Conservation (phyloP, 768 basidiomycete species). For the Trametes maxima region DNA sequence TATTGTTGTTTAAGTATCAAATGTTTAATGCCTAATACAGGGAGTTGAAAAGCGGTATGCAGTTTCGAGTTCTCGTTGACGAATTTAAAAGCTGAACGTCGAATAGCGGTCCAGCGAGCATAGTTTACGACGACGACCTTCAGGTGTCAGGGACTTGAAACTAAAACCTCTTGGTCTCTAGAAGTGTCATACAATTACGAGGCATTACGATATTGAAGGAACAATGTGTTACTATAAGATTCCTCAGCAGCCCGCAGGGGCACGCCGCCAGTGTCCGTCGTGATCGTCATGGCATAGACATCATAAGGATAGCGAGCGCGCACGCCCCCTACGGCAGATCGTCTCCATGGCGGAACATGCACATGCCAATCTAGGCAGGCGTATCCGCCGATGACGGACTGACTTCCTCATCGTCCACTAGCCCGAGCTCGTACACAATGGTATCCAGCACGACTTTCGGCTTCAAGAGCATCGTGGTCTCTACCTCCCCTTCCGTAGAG, state of each 20-base stretch:
- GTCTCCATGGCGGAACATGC: too few relatives aligned
- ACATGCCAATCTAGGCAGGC: not conserved
- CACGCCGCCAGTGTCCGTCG: too few relatives aligned
- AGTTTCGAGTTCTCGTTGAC: not conserved
- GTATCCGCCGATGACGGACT: constrained; percentile 1
- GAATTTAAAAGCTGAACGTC: not conserved
- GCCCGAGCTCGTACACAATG: constrained; percentile 25
- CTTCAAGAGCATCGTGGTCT: constrained; percentile 36
- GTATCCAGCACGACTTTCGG: constrained; percentile 43
- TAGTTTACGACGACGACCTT: constrained; percentile 20
- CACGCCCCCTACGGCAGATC: too few relatives aligned
- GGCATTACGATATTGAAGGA: too few relatives aligned
- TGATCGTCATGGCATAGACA: too few relatives aligned
- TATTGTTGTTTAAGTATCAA: not conserved
- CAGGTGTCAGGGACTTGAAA: not conserved
- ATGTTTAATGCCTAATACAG: not conserved
- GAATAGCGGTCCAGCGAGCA: constrained; percentile 18
- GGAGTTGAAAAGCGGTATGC: constrained; percentile 21
- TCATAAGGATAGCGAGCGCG: too few relatives aligned
- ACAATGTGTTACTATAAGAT: too few relatives aligned
- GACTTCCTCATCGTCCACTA: constrained; percentile 24
- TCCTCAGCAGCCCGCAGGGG: too few relatives aligned
- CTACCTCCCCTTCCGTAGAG: constrained; percentile 31
- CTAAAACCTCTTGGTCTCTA: too few relatives aligned
- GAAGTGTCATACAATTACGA: too few relatives aligned